Evolutionary conservation across 805 yeast genomes (phyloP), one percentile per base, ranked within the genome.

Genomic region (Candida coquimbonensis): DNA sequence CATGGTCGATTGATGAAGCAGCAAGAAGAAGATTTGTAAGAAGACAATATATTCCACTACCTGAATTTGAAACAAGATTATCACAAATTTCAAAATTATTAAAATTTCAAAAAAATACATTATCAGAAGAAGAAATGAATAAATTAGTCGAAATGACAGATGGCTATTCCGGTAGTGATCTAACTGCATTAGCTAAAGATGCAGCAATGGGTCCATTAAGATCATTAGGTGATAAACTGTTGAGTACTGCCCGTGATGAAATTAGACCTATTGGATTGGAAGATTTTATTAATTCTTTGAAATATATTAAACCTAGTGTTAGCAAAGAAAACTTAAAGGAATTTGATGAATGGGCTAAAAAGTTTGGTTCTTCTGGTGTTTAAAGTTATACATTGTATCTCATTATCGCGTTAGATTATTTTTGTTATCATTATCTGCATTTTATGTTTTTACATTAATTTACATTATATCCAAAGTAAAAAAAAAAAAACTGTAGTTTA

Each of bases 201-300:
- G 95, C 97, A 4, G 99, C 98, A 1, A 91, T 91, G 97, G 96
- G 96, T 3, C 98, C 99, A 1, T 72, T 93, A 39, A 72, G 99
- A 52, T 82, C 88, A 29, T 68, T 93, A 32, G 98, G 98, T 6
- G 98, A 91, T 47, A 80, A 83, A 44, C 70, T 93, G 46, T 69
- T 91, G 53, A 66, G 71, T 35, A 77, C 79, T 0, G 72, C 87
- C 9, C 83, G 87, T 39, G 88, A 83, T 45, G 83, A 80, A 44
- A 88, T 91, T 49, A 71, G 98, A 48, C 84, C 95, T 0, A 80
- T 91, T 41, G 70, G 73, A 39, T 66, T 85, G 39, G 70, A 72
- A n/a, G 99, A 91, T 61, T 93, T 91, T 61, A 71, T 73, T 44
- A 74, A 69, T 35, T 86, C 96, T 50, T 72, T 91, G 71, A 76